Base-by-base conservation (phyloP, 169 alveolate genomes). In the Cryptosporidium muris region DNA sequence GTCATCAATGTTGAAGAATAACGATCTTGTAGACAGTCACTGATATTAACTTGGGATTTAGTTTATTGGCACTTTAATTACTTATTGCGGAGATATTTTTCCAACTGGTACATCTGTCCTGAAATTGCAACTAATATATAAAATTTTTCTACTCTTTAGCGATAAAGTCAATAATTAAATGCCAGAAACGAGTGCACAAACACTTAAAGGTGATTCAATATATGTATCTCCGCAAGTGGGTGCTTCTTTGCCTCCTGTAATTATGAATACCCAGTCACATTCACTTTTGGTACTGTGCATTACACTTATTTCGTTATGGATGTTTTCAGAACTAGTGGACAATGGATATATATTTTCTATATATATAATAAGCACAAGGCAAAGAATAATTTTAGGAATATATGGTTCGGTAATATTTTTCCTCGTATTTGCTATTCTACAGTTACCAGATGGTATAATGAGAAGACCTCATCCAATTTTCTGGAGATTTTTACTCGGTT, bases 401-500 rank as follows among this genome's bases (percentile, higher is more conserved):
- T 8, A 58, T 5, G 66, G 64, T 16, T 37, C 40, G 12, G 36
- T 58, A 9, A 38, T 14, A 2, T 6, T 42, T 40, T 14, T 25
- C 14, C 8, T 42, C 14, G 60, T 58, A 1, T 16, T 74, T 40
- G 54, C 85, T n/a, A 38, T 45, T 3, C 36, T 43, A 25, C 11
- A 58, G 43, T 63, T 89, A 38, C 92, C 92, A n/a, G 88, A 67
- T 49, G 92, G 92, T 11, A 11, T 68, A 34, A 51, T 82, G 25
- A 63, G 65, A 12, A 81, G 92, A 58, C 92, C 92, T 14, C 42
- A 58, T 12, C 81, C 67, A n/a, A 64, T 56, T 38, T 62, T 89
- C 81, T 89, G 92, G 92, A 62, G 88, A 53, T 37, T 74, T 14
- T 51, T 82, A 16, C 51, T 68, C 65, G 91, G 92, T 36, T 49